Evolutionary conservation across 2,329 filamentous ascomycete species (phyloP).

Genomic region (Colletotrichum scovillei): DNA sequence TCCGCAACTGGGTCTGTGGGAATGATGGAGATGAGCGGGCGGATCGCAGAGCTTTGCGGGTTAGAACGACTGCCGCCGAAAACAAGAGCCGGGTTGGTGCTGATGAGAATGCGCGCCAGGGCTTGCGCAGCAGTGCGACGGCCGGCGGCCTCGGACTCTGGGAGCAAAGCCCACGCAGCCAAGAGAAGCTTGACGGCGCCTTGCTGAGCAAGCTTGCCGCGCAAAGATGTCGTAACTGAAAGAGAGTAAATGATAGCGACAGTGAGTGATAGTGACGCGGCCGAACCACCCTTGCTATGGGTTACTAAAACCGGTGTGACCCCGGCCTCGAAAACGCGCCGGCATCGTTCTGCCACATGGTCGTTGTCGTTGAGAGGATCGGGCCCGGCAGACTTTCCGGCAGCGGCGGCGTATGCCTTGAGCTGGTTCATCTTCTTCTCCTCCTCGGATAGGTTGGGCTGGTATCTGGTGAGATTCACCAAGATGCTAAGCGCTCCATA

Average conservation of each 20-base stretch:
- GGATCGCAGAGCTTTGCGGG: conserved; percentile 82
- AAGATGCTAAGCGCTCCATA: conserved; percentile 91
- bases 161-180: conserved; percentile 72
- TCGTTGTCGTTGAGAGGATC: conserved; percentile 81
- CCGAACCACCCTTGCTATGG: conserved; percentile 78
- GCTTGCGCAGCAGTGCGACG: conserved; percentile 79
- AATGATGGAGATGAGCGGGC: conserved; percentile 82
- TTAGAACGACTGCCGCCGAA: conserved; percentile 83
- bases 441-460: conserved; percentile 83
- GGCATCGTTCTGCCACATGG: conserved; percentile 81
- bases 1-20: conserved; percentile 70
- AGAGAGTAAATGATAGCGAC: conserved; percentile 83
- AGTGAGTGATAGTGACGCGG: conserved; percentile 77
- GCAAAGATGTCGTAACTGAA: conserved; percentile 77
- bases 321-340: conserved; percentile 81
- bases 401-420: conserved; percentile 92
- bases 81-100: conserved; percentile 84
- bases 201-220: conserved; percentile 88
- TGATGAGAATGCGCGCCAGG: conserved; percentile 86
- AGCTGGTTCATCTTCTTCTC: conserved; percentile 92
- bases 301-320: conserved; percentile 81
- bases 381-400: conserved; percentile 70
- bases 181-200: conserved; percentile 91
- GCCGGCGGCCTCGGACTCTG: conserved; percentile 58
- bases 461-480: conserved; percentile 85